A percentile compares a stretch with the other conserved stretches of the same genome.
Evolutionary conservation across 1,284 basidiomycete species (phyloP).

Genomic region (Cutaneotrichosporon sp.): DNA sequence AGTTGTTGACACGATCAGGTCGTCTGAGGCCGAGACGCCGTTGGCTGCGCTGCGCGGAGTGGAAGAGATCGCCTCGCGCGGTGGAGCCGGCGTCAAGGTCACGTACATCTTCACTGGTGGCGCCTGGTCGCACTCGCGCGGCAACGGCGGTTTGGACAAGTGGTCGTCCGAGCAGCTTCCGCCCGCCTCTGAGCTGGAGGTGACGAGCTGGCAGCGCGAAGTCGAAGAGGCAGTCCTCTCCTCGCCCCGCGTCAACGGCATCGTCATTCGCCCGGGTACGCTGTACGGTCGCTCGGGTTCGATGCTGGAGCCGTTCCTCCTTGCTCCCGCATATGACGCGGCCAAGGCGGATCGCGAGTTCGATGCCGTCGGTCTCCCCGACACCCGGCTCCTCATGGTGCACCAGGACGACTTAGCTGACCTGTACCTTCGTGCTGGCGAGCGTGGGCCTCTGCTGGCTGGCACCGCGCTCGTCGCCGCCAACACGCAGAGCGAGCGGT

Average conservation of each 20-base stretch:
- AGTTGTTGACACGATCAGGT: conserved; percentile 47
- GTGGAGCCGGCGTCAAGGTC: conserved; percentile 47
- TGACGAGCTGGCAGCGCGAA: conserved; percentile 29
- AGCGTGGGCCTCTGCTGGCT: conserved; percentile 47
- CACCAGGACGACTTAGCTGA: conserved; percentile 57
- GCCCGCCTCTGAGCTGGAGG: conserved; percentile 7
- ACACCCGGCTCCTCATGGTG: conserved; percentile 51
- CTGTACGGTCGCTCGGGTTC: conserved; percentile 39
- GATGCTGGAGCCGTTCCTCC: conserved; percentile 49
- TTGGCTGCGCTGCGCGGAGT: conserved; percentile 31
- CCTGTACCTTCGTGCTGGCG: conserved; percentile 51
- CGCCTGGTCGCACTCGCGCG: conserved; percentile 52
- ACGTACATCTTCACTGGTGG: conserved; percentile 55
- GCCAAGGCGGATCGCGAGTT: conserved; percentile 49
- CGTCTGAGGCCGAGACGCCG: conserved; percentile 42
- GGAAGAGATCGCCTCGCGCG: conserved; percentile 21
- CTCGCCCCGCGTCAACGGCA: conserved; percentile 37
- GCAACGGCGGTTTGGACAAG: conserved; percentile 30
- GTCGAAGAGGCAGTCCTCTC: conserved; percentile 34
- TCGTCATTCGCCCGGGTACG: conserved; percentile 39
- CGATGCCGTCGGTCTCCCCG: conserved; percentile 44
- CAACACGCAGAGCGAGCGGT: conserved; percentile 52
- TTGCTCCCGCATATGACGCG: conserved; percentile 33
- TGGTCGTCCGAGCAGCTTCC: conserved; percentile 37
- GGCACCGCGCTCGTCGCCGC: conserved; percentile 54